These are phyloP conservation scores for Dalbergia oliveri DNA, from an alignment of 306 rosid genomes.

Conservation along the genomic window DNA sequence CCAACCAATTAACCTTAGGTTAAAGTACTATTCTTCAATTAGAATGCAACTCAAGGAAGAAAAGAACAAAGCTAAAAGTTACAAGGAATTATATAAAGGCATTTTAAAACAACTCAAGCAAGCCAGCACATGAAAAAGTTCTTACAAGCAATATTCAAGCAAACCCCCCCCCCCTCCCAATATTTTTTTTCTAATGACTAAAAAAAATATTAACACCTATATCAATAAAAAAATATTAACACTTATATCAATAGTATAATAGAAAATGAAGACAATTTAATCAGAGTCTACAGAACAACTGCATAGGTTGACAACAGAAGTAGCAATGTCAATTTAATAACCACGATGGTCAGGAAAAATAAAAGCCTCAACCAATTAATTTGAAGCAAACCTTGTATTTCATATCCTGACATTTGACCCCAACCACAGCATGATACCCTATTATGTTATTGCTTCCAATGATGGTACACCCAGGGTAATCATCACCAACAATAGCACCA, in stretches of 20 bases:
- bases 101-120: too few species aligned
- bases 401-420: conserved; percentile 89
- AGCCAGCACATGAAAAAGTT: too few species aligned
- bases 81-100: too few species aligned
- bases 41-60: too few species aligned
- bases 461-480: conserved; percentile 79
- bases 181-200: too few species aligned
- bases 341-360: conserved; percentile 13
- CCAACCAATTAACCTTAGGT: too few species aligned
- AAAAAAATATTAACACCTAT: background rate
- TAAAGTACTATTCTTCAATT: too few species aligned
- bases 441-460: conserved; percentile 80
- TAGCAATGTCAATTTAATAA: conserved; percentile 11
- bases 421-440: conserved; percentile 92
- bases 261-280: conserved; percentile 10
- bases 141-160: too few species aligned
- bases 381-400: conserved; percentile 73
- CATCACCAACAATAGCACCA: conserved; percentile 96
- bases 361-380: conserved; percentile 1
- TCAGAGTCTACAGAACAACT: conserved; percentile 2
- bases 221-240: too few species aligned
- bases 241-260: background rate
- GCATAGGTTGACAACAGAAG: background rate
- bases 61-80: too few species aligned
- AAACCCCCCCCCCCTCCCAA: too few species aligned